Evolutionary conservation across 1,284 basidiomycete species (phyloP).

Genomic region (Coniophora puteana): DNA sequence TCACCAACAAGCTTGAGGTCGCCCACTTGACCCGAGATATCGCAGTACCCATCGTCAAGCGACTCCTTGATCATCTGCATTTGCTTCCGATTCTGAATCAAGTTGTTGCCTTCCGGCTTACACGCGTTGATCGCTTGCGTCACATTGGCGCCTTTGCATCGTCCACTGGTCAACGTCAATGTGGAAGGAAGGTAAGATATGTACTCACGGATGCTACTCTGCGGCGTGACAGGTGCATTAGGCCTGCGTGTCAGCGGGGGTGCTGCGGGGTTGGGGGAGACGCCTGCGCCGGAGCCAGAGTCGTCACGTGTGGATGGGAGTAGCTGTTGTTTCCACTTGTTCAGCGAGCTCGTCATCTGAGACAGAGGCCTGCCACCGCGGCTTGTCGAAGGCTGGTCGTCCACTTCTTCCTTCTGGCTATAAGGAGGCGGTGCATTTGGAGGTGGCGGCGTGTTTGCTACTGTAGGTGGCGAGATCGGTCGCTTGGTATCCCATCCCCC

Average conservation of each 20-base stretch:
- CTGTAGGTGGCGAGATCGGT: too few species aligned
- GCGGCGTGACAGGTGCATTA: constrained; percentile 45
- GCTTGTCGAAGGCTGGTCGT: too few species aligned
- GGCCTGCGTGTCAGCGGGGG: constrained; percentile 10
- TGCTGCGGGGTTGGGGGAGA: constrained; percentile 2
- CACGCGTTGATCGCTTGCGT: constrained; percentile 78
- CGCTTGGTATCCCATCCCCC: constrained; percentile 20
- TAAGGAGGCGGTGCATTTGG: constrained; percentile 9
- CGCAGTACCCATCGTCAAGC: constrained; percentile 79
- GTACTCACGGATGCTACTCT: constrained; percentile 54
- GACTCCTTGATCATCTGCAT: constrained; percentile 77
- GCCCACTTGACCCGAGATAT: constrained; percentile 65
- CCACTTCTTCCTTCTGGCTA: too few species aligned
- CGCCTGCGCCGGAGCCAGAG: constrained; percentile 5
- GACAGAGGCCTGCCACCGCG: too few species aligned
- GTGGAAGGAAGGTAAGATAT: neutral
- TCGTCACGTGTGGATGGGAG: constrained; percentile 3
- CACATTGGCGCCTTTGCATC: constrained; percentile 55
- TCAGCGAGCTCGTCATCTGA: neutral
- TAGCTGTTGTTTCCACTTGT: neutral
- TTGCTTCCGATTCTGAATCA: constrained; percentile 60
- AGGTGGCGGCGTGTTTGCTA: neutral
- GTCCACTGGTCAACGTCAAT: constrained; percentile 3
- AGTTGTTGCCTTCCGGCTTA: constrained; percentile 60
- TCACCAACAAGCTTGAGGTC: constrained; percentile 62